Evolutionary conservation across 2,329 filamentous ascomycete genomes (phyloP), one percentile per base, ranked within the genome.

Genomic region (Sporothrix curviconia): DNA sequence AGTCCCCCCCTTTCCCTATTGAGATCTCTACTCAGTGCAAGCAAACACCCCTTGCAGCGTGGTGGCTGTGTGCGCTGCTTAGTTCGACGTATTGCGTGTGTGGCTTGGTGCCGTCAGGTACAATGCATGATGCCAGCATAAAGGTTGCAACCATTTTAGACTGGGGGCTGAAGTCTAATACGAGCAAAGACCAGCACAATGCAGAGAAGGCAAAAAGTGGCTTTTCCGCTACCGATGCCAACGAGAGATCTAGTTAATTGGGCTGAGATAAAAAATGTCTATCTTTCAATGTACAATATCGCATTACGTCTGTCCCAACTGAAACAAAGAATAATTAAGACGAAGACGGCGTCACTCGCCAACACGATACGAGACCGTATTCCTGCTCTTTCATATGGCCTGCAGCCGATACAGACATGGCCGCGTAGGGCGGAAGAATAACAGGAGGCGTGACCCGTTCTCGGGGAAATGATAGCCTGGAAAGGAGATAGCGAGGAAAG

Each of bases 51-150:
- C 50, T 42, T 40, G 36, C 32, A 17, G 15, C 24, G 34, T 40
- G 49, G 36, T 40, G 46, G 49, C 24, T 40, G 49, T 30, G 17
- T 30, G 19, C 25, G 46, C 11, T 50, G 19, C 32, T 51, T 25
- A 37, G 24, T 19, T 25, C 32, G 47, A 19, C 25, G 47, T 37
- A 30, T 30, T 39, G 49, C n/a, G 25, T 28, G 25, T 53, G 50
- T 42, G 50, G 50, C 50, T 53, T 53, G 37, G 17, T 32, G 9
- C 28, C 50, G 37, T 34, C 50, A 53, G 50, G 49, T 42, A 53
- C 50, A 53, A 32, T 53, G 50, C 50, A 53, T 40, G 11, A 53
- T 53, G 25, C 37, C 32, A 34, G n/a, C 25, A 43, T 30, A 43
- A 22, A 17, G 50, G 37, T 12, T 42, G 50, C 50, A 53, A 30